Evolutionary conservation across 257 asterid species (phyloP).

Genomic region (Ilex aquifolium): DNA sequence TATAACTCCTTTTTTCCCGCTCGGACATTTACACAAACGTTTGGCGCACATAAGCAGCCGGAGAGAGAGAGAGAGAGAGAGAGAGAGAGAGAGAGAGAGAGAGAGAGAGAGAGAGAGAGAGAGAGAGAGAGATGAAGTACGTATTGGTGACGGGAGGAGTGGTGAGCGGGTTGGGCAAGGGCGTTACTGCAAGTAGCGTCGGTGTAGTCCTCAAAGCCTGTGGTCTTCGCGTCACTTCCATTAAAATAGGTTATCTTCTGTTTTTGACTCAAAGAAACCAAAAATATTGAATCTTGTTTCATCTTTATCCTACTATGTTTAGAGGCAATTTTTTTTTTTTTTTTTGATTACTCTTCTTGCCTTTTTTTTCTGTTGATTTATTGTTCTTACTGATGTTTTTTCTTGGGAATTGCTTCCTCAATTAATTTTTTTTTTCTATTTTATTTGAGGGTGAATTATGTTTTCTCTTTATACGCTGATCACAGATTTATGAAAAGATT

Average conservation of each 20-base stretch:
- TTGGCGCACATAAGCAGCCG: not conserved
- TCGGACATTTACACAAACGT: constrained; percentile 25
- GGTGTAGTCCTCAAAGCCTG: constrained; percentile 97
- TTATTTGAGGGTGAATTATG: too few relatives aligned
- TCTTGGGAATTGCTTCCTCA: too few relatives aligned
- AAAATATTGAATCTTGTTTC: not conserved
- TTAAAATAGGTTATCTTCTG: constrained; percentile 70
- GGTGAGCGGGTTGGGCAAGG: constrained; percentile 98
- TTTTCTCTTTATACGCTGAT: too few relatives aligned
- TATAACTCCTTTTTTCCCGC: constrained; percentile 22
- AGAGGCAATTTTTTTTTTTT: not conserved
- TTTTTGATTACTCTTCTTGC: too few relatives aligned
- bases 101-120: not conserved
- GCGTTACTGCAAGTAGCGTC: constrained; percentile 97
- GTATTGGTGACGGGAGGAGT: constrained; percentile 95
- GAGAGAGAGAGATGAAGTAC: constrained; percentile 57
- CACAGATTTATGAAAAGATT: too few relatives aligned
- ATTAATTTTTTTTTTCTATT: too few relatives aligned
- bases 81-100: constrained; percentile 10
- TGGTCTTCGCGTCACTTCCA: constrained; percentile 94
- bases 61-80: not conserved
- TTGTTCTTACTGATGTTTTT: too few relatives aligned
- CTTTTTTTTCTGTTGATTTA: not conserved
- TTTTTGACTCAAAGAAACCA: not conserved
- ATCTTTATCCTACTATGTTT: too few relatives aligned